Evolutionary conservation across 2,329 filamentous ascomycete species (phyloP), one percentile per base, ranked within the genome.

Genomic region (Colletotrichum gloeosporioides): DNA sequence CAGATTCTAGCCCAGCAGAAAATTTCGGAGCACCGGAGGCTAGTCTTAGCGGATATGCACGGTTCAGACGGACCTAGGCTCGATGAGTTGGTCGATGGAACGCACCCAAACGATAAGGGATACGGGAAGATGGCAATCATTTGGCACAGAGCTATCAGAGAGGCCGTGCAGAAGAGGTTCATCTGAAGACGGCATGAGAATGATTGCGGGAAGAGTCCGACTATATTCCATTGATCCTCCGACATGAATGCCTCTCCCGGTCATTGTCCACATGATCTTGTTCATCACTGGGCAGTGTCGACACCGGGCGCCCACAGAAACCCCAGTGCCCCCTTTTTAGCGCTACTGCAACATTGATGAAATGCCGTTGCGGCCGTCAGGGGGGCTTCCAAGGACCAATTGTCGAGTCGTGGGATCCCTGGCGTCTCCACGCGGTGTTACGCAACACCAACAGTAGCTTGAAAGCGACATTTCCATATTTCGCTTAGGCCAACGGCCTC

Each of bases 111-210:
- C 25, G 81, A 85, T 59, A 78, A 25, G 1, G 85, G 84, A 1
- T 86, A 85, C 71, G 59, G 63, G 27, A 84, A 83, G 78, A 86
- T 86, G 83, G 84, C 82, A 3, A 34, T 69, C 2, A 77, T 85
- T 18, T 84, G 81, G 80, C 80, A 80, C 64, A 59, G 76, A 0
- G 83, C 81, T 10, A 81, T 85, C 66, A 67, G 80, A 59, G 77
- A 81, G n/a, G 84, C 82, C 2, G 76, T 79, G 22, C 10, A 36
- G 1, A 71, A 69, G n/a, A 71, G 77, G 6, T 81, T 80, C 34
- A 74, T 84, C 27, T 61, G 73, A 25, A 29, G 16, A 16, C 73
- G 78, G 22, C 25, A 25, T 22, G 22, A 15, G 6, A 36, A 69
- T 29, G 9, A 31, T 25, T 6, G 61, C 31, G 22, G 32, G n/a